Conservation (phyloP, 805 yeast genomes). For the Wickerhamiella domercqiae region DNA sequence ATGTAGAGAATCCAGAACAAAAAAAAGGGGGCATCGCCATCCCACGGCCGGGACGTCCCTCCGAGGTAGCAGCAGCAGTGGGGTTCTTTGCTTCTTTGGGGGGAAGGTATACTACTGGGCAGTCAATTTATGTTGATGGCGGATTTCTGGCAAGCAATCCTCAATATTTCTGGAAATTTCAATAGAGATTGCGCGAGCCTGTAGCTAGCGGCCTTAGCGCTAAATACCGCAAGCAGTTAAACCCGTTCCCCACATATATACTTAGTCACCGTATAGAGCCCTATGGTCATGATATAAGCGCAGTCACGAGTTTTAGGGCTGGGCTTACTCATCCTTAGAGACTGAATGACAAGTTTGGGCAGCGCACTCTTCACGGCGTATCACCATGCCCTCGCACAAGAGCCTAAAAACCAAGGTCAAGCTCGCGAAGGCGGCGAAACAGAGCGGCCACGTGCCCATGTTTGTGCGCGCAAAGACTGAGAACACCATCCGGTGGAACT, state of each 20-base stretch:
- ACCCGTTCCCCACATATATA: too few relatives aligned
- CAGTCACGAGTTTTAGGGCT: too few relatives aligned
- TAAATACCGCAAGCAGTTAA: too few relatives aligned
- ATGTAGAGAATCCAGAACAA: slow-evolving; percentile 8
- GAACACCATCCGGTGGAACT: slow-evolving; percentile 81
- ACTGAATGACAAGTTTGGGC: too few relatives aligned
- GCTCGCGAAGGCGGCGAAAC: slow-evolving; percentile 97
- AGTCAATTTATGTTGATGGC: slow-evolving; percentile 10
- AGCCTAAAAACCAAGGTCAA: slow-evolving; percentile 94
- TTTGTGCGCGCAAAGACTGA: slow-evolving; percentile 98
- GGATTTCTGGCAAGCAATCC: slow-evolving; percentile 11
- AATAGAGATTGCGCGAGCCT: not conserved
- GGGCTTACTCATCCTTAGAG: too few relatives aligned
- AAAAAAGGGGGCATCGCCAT: slow-evolving; percentile 3
- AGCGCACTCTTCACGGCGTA: too few relatives aligned
- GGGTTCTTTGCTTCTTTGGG: slow-evolving; percentile 9
- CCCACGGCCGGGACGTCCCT: slow-evolving; percentile 12
- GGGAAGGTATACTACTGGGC: slow-evolving; percentile 11
- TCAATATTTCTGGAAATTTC: slow-evolving; percentile 7
- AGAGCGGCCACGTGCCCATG: slow-evolving; percentile 99
- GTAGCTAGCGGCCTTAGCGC: too few relatives aligned
- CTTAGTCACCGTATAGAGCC: too few relatives aligned
- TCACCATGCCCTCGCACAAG: slow-evolving; percentile 48
- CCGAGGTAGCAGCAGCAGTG: slow-evolving; percentile 8
- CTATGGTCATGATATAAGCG: too few relatives aligned